A percentile compares a stretch with the other conserved stretches of the same genome.
Conservation (phyloP, 225 moss, liverwort and hornwort species). For the Sphagnum tenellum region DNA sequence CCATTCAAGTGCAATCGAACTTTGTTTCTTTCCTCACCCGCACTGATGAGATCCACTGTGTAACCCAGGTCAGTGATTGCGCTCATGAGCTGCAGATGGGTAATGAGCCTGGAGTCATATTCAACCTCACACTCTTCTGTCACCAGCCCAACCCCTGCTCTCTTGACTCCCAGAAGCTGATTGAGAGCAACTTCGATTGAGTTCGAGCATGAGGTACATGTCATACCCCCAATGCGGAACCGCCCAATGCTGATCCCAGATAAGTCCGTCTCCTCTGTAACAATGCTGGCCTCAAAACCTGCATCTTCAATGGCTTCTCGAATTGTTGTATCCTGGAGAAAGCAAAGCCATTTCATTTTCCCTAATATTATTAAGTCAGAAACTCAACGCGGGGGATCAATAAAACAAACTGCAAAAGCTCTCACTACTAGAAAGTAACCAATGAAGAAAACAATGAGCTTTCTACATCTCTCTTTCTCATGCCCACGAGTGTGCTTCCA, state of each 20-base stretch:
- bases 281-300: slow-evolving; percentile 59
- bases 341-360: too few relatives aligned
- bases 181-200: slow-evolving; percentile 65
- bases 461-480: too few relatives aligned
- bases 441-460: too few relatives aligned
- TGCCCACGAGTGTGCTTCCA: too few relatives aligned
- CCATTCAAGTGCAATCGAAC: slow-evolving; percentile 64
- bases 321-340: slow-evolving; percentile 53
- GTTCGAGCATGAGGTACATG: slow-evolving; percentile 78
- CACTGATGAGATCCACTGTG: slow-evolving; percentile 70
- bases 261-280: slow-evolving; percentile 24
- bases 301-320: slow-evolving; percentile 95
- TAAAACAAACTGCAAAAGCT: too few relatives aligned
- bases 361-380: too few relatives aligned
- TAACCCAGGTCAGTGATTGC: slow-evolving; percentile 75
- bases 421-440: too few relatives aligned
- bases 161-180: slow-evolving; percentile 67
- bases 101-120: slow-evolving; percentile 54
- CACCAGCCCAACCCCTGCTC: slow-evolving; percentile 74
- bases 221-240: slow-evolving; percentile 89
- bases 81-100: slow-evolving; percentile 37
- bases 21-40: slow-evolving; percentile 79
- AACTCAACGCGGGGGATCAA: too few relatives aligned
- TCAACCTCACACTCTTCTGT: slow-evolving; percentile 84
- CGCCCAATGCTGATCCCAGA: slow-evolving; percentile 43